These are phyloP conservation scores for Citrus unshiu DNA, from an alignment of 345 rosid genomes.

Conservation along the genomic window DNA sequence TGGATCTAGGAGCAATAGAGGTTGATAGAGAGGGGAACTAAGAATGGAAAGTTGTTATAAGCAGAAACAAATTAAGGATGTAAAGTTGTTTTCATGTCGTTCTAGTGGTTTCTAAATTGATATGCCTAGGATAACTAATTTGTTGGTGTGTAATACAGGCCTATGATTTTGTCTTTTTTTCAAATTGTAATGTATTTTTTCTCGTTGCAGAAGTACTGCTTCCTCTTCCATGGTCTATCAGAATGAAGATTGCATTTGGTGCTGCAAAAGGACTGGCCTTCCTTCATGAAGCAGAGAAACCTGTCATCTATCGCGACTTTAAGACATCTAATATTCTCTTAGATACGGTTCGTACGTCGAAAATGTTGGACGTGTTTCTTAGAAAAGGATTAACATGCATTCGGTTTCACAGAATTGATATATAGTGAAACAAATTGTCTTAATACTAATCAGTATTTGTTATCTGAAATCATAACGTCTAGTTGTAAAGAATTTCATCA, in stretches of 20 bases:
- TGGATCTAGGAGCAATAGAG: no score
- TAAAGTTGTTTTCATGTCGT: not conserved
- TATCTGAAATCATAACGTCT: not conserved
- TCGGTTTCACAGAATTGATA: no score
- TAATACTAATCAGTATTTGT: not conserved
- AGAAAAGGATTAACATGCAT: not conserved
- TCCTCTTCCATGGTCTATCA: constrained; percentile 81
- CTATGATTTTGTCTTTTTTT: no score
- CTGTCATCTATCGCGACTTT: constrained; percentile 94
- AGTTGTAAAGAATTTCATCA: not conserved
- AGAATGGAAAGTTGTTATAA: not conserved
- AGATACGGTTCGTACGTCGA: constrained; percentile 56
- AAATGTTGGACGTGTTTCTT: not conserved
- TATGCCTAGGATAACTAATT: no score
- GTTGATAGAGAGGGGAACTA: no score
- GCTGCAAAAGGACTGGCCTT: constrained; percentile 98
- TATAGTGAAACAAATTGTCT: not conserved
- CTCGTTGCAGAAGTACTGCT: constrained; percentile 70
- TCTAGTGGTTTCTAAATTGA: not conserved
- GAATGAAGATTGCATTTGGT: constrained; percentile 32
- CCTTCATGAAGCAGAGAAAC: constrained; percentile 92
- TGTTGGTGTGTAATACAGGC: no score
- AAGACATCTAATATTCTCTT: constrained; percentile 92
- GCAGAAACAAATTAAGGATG: not conserved
- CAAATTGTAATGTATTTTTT: no score